Evolutionary conservation across 2,329 filamentous ascomycete genomes (phyloP), one percentile per base, ranked within the genome.

Genomic region (Monilinia fructigena): DNA sequence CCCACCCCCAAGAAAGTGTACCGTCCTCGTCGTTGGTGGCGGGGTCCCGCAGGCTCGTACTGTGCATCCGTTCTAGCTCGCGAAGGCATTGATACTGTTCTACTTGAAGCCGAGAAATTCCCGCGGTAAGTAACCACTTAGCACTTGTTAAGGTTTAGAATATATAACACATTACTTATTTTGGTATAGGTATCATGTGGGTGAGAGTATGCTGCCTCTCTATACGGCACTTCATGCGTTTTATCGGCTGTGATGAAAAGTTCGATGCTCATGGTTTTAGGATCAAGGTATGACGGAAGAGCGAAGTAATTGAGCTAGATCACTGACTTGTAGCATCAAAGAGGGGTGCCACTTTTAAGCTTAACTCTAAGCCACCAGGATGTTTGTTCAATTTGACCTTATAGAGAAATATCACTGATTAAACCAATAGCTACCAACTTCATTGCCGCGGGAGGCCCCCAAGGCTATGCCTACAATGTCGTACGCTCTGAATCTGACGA

Each of bases 221-320:
- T 0, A 73, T 82, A 38, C 77, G 80, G 1, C 74, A 80, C 62
- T 80, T 81, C 40, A 68, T 83, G 1, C 70, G 76, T 14, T 82
- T 82, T 63, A 78, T 82, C 40, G 81, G 81, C 55, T 69, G 78
- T 0, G 76, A 82, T 40, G 68, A 76, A 1, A 77, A 68, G 1
- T 82, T 81, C 63, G 73, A 78, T 28, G 53, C 60, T 0, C 71
- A 82, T 65, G 40, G 80, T 80, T 0, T 82, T 83, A 63, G 62
- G 60, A 1, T 70, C 73, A 26, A 82, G 82, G 76, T 79, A 69
- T 50, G 28, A n/a, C 52, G 1, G 12, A 42, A 42, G 40, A 42
- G 50, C 16, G 5, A 12, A 58, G 16, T 8, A 23, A 6, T 53
- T 16, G 14, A 55, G 40, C 14, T 26, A 55, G 31, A n/a, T 4